phyloP scores from a whole-genome alignment of 2,329 filamentous ascomycete species.

The Thelonectria olida region DNA sequence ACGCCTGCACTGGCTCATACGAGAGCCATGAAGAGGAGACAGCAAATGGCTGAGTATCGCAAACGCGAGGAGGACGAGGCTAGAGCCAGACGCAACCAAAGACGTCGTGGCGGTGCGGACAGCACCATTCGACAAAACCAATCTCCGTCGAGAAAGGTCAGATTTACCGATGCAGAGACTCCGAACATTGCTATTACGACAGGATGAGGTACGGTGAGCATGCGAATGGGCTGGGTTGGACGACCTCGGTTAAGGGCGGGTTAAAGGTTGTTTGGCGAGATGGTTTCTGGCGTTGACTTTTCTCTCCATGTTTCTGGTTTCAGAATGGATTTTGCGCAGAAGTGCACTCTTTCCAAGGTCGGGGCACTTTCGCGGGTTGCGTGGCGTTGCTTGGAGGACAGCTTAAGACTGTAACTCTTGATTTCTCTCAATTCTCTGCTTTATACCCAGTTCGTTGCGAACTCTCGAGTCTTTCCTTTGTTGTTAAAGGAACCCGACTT shows the following conservation, averaged over 20 bases:
- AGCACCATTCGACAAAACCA: conserved; percentile 37
- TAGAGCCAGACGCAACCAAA: conserved; percentile 62
- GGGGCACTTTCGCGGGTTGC: conserved; percentile 1
- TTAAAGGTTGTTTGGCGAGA: neutral
- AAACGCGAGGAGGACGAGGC: conserved; percentile 70
- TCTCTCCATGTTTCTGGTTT: neutral
- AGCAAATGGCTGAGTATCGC: conserved; percentile 70
- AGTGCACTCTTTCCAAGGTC: neutral
- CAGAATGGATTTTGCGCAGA: neutral
- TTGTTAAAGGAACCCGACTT: conserved; percentile 3
- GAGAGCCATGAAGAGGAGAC: conserved; percentile 63
- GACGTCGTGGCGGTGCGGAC: conserved; percentile 51
- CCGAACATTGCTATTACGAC: conserved; percentile 43
- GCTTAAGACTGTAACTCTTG: conserved; percentile 1
- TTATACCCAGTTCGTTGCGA: conserved; percentile 20
- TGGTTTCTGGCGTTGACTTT: neutral
- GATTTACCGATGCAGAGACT: conserved; percentile 52
- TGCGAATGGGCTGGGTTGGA: neutral
- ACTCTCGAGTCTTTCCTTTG: neutral
- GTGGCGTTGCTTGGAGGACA: conserved; percentile 12
- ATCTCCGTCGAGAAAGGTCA: conserved; percentile 47
- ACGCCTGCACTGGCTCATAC: conserved; percentile 68
- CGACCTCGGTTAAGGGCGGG: neutral
- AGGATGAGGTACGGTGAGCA: conserved; percentile 34
- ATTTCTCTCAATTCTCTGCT: conserved; percentile 5